Conservation (phyloP, 331 rosid genomes). For the Rosa hybrid region DNA sequence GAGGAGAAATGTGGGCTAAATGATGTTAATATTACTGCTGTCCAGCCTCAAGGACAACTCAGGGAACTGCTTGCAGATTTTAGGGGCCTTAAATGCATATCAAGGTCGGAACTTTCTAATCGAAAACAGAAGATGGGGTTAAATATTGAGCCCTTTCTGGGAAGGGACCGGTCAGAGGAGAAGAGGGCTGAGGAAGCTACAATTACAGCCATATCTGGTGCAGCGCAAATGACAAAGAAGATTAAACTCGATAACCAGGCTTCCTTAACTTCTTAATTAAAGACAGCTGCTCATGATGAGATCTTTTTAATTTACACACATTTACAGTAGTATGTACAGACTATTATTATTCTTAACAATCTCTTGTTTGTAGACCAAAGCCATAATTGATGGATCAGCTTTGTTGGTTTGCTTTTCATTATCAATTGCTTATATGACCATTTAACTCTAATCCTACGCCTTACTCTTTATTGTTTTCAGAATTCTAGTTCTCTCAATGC, state of each 20-base stretch:
- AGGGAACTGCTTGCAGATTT: neutral
- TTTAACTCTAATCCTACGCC: too few relatives aligned
- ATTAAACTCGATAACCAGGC: neutral
- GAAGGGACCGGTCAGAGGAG: neutral
- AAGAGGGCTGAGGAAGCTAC: neutral
- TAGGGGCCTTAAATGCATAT: neutral
- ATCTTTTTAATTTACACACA: too few relatives aligned
- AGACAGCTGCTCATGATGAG: too few relatives aligned
- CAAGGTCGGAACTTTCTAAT: neutral
- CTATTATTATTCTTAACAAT: too few relatives aligned
- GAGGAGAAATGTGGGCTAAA: neutral
- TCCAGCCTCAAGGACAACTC: neutral
- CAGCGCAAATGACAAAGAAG: neutral
- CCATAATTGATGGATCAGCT: too few relatives aligned
- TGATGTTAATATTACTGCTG: neutral
- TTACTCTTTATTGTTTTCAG: too few relatives aligned
- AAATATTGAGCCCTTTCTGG: neutral
- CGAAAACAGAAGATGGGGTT: neutral
- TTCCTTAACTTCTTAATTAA: too few relatives aligned
- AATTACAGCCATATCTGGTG: neutral
- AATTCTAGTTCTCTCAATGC: too few relatives aligned
- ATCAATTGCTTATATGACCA: too few relatives aligned
- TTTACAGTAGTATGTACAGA: too few relatives aligned
- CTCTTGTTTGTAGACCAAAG: too few relatives aligned
- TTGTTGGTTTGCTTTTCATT: too few relatives aligned